Base-by-base conservation (phyloP, 1,284 basidiomycete genomes). In the Mrakiaceae sp. region DNA sequence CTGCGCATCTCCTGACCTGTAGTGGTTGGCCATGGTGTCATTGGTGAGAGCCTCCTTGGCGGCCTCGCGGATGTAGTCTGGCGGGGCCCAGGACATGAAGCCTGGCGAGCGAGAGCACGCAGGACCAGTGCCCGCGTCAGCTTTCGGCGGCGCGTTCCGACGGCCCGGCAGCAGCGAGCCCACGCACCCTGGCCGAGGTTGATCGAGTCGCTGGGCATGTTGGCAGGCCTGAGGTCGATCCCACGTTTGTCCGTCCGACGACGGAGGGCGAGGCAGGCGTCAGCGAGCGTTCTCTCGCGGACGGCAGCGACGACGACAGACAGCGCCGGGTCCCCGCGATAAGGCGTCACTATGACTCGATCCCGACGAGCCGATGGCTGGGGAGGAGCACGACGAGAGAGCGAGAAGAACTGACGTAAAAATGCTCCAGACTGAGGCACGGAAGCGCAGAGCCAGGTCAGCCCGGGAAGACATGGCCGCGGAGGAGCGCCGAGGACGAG, bases 121-220 rank as follows among this genome's bases (percentile, higher is more conserved):
- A 43, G 3, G 11, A n/a, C 12, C 5, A 44, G 11, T 12, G 10
- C 5, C 43, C 56, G 52, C 60, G 44, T 56, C n/a, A 27, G 43
- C 51, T 10, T 46, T n/a, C 14, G 40, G 11, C 11, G 10, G 42
- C n/a, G 4, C 10, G 11, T 52, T 42, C 8, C 43, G 40, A 49
- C 14, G 4, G 50, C 9, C 39, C n/a, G 63, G 14, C 12, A 12
- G n/a, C 47, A 48, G 11, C 1, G 39, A 7, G 11, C 11, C 12
- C 11, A 12, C 51, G 4, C 91, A 94, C 91, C 94, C 77, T 94
- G 91, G 6, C 91, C 91, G 60, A 95, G 85, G 76, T 94, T 95
- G 75, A 95, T 87, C 70, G 87, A 89, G 73, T 93, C 88, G 4
- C 83, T 67, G 1, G 91, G 91, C 62, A 64, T 64, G 57, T 64